Conservation (phyloP, 768 basidiomycete species). For the Lactarius quietus region DNA sequence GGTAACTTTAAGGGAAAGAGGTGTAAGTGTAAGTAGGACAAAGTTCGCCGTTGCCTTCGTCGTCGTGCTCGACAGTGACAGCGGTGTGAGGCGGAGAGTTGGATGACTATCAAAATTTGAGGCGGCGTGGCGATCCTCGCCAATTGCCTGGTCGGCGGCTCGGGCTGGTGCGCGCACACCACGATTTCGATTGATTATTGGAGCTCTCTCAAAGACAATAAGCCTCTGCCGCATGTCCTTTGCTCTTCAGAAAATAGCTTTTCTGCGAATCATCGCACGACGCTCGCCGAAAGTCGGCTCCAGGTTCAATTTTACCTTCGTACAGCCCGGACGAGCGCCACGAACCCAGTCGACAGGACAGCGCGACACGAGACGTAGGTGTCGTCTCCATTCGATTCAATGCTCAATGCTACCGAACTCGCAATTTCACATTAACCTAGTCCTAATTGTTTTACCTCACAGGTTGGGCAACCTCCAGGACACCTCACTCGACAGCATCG, state of each 20-base stretch:
- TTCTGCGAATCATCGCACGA: conserved; percentile 18
- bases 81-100: neutral
- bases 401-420: neutral
- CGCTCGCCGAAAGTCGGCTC: neutral
- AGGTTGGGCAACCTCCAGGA: conserved; percentile 82
- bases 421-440: conserved; percentile 22
- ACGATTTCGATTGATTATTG: conserved; percentile 3
- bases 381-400: conserved; percentile 1
- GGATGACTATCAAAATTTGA: conserved; percentile 7
- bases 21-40: neutral
- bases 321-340: neutral
- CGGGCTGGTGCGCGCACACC: conserved; percentile 1
- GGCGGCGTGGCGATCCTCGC: conserved; percentile 19
- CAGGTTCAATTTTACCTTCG: neutral
- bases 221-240: conserved; percentile 20
- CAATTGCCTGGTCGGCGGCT: conserved; percentile 16
- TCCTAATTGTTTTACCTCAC: conserved; percentile 26
- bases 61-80: conserved; percentile 12
- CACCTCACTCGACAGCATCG: conserved; percentile 73
- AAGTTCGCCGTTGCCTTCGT: conserved; percentile 2
- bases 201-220: conserved; percentile 15
- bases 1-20: neutral
- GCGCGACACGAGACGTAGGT: conserved; percentile 15
- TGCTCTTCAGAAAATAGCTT: conserved; percentile 9
- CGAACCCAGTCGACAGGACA: neutral